Conservation (phyloP, 2,329 filamentous ascomycete species). For the Pseudocercospora cruenta region DNA sequence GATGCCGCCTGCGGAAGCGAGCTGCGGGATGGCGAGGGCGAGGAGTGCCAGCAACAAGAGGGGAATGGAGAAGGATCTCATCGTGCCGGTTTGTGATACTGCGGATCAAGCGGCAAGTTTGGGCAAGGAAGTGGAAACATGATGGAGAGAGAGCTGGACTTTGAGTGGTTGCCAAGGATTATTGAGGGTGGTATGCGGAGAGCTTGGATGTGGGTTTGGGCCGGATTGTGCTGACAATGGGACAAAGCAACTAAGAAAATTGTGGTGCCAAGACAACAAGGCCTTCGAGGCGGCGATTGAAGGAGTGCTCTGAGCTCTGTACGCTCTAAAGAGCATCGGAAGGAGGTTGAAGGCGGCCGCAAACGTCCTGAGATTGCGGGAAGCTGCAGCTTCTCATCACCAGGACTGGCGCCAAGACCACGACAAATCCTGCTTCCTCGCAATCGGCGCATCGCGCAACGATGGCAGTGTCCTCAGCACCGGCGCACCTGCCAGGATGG, state of each 20-base stretch:
- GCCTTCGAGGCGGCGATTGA: background rate
- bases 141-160: background rate
- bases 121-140: background rate
- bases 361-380: background rate
- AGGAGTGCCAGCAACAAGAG: background rate
- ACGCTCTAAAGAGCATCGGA: background rate
- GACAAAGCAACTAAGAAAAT: background rate
- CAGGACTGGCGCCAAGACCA: background rate
- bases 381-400: background rate
- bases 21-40: background rate
- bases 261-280: background rate
- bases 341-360: background rate
- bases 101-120: background rate
- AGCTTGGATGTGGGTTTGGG: background rate
- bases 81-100: background rate
- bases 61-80: conserved; percentile 4
- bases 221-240: conserved; percentile 7
- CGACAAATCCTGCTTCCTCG: background rate
- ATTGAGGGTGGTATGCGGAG: background rate
- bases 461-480: background rate
- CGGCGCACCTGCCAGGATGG: background rate
- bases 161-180: background rate
- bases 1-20: background rate
- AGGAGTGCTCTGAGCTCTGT: background rate
- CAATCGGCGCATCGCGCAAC: background rate